Evolutionary conservation across 2,329 filamentous ascomycete genomes (phyloP).

Genomic region (Botrytis medusae): DNA sequence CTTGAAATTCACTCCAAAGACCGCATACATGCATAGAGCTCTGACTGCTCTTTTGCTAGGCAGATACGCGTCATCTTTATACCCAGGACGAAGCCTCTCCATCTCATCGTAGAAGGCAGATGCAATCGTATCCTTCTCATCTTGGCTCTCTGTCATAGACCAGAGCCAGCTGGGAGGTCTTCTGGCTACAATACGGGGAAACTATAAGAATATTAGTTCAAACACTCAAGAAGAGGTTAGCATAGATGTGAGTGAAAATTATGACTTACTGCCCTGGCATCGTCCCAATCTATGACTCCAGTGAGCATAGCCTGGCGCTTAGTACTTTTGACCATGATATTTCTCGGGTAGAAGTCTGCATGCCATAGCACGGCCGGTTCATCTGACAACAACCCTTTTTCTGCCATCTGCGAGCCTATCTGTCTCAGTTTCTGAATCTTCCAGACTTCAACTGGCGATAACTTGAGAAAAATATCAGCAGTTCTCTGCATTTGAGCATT

Average conservation of each 20-base stretch:
- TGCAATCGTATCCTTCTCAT: neutral
- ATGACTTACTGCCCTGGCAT: neutral
- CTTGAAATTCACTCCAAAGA: neutral
- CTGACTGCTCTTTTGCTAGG: neutral
- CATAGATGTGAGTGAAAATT: accelerated
- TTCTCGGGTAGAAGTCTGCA: neutral
- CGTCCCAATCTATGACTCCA: constrained; percentile 1
- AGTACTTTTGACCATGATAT: neutral
- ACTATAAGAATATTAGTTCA: neutral
- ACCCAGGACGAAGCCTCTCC: neutral
- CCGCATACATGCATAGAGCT: neutral
- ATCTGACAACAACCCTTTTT: neutral
- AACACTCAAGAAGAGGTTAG: accelerated
- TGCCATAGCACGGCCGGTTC: neutral
- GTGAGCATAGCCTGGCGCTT: neutral
- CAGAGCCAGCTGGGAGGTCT: neutral
- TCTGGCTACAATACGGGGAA: neutral
- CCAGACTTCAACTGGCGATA: neutral
- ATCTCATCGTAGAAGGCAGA: neutral
- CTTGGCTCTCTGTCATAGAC: neutral
- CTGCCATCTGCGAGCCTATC: neutral
- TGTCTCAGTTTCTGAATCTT: neutral
- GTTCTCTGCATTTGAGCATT: neutral
- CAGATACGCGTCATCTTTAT: neutral
- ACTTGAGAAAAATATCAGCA: neutral